These are phyloP conservation scores for Thelonectria blattea DNA, from an alignment of 2,329 filamentous ascomycete genomes.

Conservation along the genomic window DNA sequence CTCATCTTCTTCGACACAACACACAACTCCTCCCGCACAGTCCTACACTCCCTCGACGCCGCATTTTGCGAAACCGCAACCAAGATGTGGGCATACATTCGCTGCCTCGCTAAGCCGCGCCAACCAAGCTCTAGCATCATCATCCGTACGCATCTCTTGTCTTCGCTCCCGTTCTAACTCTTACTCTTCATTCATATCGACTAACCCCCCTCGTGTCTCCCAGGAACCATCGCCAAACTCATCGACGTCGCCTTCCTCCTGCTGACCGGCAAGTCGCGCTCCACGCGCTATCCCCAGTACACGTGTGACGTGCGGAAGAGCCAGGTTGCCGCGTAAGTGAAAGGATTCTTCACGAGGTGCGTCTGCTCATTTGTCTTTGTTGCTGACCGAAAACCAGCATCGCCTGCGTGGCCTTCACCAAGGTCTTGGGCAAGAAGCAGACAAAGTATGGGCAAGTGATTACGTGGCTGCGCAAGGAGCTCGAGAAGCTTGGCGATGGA, in stretches of 20 bases:
- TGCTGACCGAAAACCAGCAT: constrained; percentile 54
- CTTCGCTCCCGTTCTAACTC: no score
- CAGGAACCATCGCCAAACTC: constrained; percentile 70
- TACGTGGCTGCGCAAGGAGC: constrained; percentile 67
- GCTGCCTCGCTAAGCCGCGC: constrained; percentile 61
- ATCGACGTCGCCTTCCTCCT: constrained; percentile 68
- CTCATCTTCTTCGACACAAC: constrained; percentile 81
- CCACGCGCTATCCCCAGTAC: constrained; percentile 55
- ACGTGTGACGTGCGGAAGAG: constrained; percentile 63
- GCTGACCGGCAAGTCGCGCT: constrained; percentile 62
- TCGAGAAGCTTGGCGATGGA: constrained; percentile 42
- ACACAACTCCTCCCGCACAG: constrained; percentile 73
- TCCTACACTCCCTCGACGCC: constrained; percentile 76
- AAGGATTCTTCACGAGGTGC: background rate
- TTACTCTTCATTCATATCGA: no score
- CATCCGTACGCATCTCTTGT: no score
- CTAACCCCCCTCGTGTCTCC: no score
- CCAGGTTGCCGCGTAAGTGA: constrained; percentile 67
- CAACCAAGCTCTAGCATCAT: constrained; percentile 67
- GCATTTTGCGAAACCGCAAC: constrained; percentile 79
- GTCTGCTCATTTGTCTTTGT: no score
- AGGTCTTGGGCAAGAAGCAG: constrained; percentile 74
- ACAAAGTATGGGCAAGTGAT: constrained; percentile 69
- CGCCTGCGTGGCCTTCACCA: constrained; percentile 71
- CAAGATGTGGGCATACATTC: constrained; percentile 71